Base-by-base conservation (phyloP, 805 yeast species). In the Wickerhamiella hasegawae region DNA sequence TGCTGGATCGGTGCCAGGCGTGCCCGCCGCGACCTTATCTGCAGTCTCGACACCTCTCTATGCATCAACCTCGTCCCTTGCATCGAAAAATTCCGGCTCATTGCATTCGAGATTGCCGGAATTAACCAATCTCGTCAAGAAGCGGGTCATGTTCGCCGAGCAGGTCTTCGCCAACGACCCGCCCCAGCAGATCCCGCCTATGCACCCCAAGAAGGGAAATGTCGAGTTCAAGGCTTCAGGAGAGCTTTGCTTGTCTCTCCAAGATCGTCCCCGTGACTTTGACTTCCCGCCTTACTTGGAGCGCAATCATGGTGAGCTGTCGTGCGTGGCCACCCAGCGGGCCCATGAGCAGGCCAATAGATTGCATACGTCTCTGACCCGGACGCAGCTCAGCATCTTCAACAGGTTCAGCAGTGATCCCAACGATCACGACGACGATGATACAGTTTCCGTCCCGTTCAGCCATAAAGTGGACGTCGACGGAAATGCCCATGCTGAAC, bases 161-260 rank as follows among this genome's bases (percentile, higher is more conserved):
- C 79, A 79, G 34, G 71, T 76, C 35, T 68, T 83, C 41, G 65
- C 64, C 0, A 64, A 63, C 41, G 95, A 85, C 54, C 96, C 96
- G 2, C 94, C 94, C 1, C 96, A 85, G 50, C 94, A 84, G 52
- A 79, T 85, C 41, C 96, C 96, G 2, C 78, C 93, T 1, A 61
- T 93, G 49, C 68, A 66, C 40, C 95, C 96, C 5, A 65, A 76
- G 44, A 66, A 68, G 45, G 95, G 96, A 5, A 77, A 82, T 49
- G 84, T 76, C 17, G 63, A 51, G 33, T 49, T 58, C 39, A 35
- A 40, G 10, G 38, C 46, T 11, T 41, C 38, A 17, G 62, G 61
- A 18, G 45, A 47, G 31, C 38, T 47, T 14, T 12, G 28, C 6
- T 30, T 45, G 15, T 20, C 38, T 25, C 37, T 37, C 8, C 37